Percentiles rank a stretch among this genome's conserved stretches.
Conservation (phyloP, 2,329 filamentous ascomycete genomes). For the Trichoderma sp. region DNA sequence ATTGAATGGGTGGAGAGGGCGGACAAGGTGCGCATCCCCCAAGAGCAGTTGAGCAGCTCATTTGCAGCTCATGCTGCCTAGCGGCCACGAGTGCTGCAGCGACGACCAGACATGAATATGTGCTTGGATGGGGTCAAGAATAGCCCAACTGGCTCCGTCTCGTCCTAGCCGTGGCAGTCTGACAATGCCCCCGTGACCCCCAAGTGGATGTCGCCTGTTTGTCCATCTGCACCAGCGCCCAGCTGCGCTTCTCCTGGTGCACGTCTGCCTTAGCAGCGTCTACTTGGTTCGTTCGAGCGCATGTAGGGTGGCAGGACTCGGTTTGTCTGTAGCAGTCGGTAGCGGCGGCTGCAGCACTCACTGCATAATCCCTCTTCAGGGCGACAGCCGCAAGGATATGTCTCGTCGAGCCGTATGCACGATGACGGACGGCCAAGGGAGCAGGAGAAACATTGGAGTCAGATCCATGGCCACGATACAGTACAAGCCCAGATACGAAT, state of each 20-base stretch:
- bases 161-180: slow-evolving; percentile 11
- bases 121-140: slow-evolving; percentile 8
- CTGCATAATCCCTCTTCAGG: neutral
- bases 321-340: slow-evolving; percentile 5
- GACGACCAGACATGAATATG: neutral
- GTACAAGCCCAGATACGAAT: neutral
- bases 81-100: neutral
- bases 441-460: neutral
- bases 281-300: neutral
- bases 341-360: slow-evolving; percentile 13
- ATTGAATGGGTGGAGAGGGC: slow-evolving; percentile 7
- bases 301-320: neutral
- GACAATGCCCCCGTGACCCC: slow-evolving; percentile 20
- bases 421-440: neutral
- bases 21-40: neutral
- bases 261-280: neutral
- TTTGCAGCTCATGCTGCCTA: neutral
- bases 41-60: neutral
- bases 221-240: slow-evolving; percentile 1
- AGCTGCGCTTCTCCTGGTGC: neutral
- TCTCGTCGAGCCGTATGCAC: slow-evolving; percentile 1
- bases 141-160: slow-evolving; percentile 4
- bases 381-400: neutral
- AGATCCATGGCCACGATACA: neutral
- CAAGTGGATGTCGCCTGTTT: slow-evolving; percentile 3